Conservation (phyloP, 371 early-diverging fungal genomes). For the Syncephalastrum contaminatum region DNA sequence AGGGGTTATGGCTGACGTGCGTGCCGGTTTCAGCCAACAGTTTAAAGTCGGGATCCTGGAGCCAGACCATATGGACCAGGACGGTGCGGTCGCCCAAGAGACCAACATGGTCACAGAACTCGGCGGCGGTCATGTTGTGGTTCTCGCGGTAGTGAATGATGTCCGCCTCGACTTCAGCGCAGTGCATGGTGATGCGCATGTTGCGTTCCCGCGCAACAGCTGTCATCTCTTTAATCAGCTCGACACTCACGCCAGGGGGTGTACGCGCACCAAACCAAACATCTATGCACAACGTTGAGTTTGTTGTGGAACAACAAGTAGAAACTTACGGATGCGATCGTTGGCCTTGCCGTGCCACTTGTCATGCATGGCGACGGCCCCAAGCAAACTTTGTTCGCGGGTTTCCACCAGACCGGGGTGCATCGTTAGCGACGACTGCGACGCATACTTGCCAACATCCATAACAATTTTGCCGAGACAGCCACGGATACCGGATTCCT, state of each 20-base stretch:
- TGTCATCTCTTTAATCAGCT: conserved; percentile 27
- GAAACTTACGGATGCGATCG: conserved; percentile 24
- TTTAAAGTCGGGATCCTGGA: conserved; percentile 20
- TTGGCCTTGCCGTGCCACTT: conserved; percentile 31
- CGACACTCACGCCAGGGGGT: conserved; percentile 25
- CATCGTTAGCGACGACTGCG: conserved; percentile 19
- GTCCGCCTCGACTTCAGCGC: conserved; percentile 27
- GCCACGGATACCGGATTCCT: conserved; percentile 25
- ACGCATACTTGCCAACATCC: conserved; percentile 29
- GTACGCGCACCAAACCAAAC: conserved; percentile 30
- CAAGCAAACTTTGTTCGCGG: conserved; percentile 24
- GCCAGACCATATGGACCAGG: conserved; percentile 25
- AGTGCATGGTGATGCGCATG: conserved; percentile 30
- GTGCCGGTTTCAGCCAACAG: conserved; percentile 21
- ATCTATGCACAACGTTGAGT: conserved; percentile 8
- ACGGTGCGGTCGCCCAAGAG: conserved; percentile 19
- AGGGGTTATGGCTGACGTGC: conserved; percentile 23
- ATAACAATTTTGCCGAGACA: conserved; percentile 24
- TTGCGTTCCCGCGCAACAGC: conserved; percentile 17
- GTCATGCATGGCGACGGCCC: conserved; percentile 19
- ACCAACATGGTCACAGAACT: conserved; percentile 24
- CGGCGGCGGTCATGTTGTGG: conserved; percentile 18
- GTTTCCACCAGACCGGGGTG: conserved; percentile 25
- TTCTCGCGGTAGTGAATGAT: conserved; percentile 21
- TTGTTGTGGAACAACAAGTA: too few relatives aligned